Evolutionary conservation across 2,329 filamentous ascomycete genomes (phyloP), one percentile per base, ranked within the genome.

Genomic region (Phaeosphaeriaceae sp.): DNA sequence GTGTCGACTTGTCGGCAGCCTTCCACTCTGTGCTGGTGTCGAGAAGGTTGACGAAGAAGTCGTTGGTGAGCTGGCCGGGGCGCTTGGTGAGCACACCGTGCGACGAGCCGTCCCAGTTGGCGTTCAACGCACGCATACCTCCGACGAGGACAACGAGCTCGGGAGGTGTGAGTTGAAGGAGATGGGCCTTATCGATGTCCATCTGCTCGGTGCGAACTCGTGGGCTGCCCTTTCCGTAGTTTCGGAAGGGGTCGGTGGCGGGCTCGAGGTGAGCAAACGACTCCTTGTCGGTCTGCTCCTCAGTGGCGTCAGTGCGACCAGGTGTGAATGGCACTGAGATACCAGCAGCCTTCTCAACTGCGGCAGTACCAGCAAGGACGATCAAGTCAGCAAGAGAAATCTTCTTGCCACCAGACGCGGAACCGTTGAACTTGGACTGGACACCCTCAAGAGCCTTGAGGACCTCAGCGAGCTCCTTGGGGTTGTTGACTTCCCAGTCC

Each of bases 31-130:
- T 90, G 76, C 78, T 80, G 69, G 84, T 85, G 70, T 92, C 89
- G 22, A 93, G 85, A 1, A 93, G 82, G 80, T 93, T 92, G 77
- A 91, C 85, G 72, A 93, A 93, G 84, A 92, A 93, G 80, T 93
- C 91, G 78, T 91, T 92, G 71, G 87, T 91, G 68, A 93, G 82
- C 66, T 86, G 78, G 44, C 91, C 91, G 1, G 89, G 88, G 7
- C 81, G 82, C 66, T 83, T 82, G 56, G 91, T 93, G 71, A 93
- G 83, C 57, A 93, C 84, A 58, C 91, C 91, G 57, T 86, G 78
- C 22, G 81, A 73, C 0, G 89, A 91, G 44, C 88, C 88, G 67
- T 93, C 89, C 62, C 83, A 91, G 82, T 93, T 93, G 74, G 85
- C 81, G 72, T 87, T 86, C 52, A 93, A 81, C 1, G 83, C 85